phyloP scores from a whole-genome alignment of 83 land plant genomes.

The Larix sibirica region DNA sequence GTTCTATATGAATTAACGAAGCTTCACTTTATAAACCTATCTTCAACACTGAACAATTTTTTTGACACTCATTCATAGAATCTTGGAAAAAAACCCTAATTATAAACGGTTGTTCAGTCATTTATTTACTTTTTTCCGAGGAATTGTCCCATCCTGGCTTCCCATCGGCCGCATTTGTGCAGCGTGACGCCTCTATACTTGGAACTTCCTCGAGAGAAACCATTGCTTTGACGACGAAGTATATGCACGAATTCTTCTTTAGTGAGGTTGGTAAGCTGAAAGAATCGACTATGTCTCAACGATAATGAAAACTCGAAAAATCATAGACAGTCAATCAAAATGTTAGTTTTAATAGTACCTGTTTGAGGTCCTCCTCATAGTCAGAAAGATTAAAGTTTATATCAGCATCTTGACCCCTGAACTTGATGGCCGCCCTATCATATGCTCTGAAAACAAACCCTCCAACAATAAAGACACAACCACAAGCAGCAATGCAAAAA shows the following conservation, averaged over 20 bases:
- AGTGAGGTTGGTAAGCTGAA: constrained; percentile 40
- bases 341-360: constrained; percentile 30
- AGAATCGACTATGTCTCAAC: too few species aligned
- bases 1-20: too few species aligned
- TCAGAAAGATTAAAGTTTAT: constrained; percentile 76
- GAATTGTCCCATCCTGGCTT: constrained; percentile 55
- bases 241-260: constrained; percentile 61
- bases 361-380: constrained; percentile 78
- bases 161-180: constrained; percentile 63
- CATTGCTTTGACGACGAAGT: constrained; percentile 53
- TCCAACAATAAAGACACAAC: background rate
- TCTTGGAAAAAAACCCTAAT: too few species aligned
- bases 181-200: constrained; percentile 53
- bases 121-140: constrained; percentile 41
- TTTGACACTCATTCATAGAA: too few species aligned
- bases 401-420: constrained; percentile 86
- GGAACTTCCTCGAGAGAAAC: constrained; percentile 53
- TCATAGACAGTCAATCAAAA: too few species aligned
- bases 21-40: too few species aligned
- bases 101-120: background rate
- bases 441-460: constrained; percentile 63
- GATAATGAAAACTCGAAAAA: too few species aligned
- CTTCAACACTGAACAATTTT: too few species aligned
- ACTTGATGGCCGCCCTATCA: constrained; percentile 91
- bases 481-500: too few species aligned